Evolutionary conservation across 768 basidiomycete species (phyloP).

Genomic region (Tephrocybe rancida): DNA sequence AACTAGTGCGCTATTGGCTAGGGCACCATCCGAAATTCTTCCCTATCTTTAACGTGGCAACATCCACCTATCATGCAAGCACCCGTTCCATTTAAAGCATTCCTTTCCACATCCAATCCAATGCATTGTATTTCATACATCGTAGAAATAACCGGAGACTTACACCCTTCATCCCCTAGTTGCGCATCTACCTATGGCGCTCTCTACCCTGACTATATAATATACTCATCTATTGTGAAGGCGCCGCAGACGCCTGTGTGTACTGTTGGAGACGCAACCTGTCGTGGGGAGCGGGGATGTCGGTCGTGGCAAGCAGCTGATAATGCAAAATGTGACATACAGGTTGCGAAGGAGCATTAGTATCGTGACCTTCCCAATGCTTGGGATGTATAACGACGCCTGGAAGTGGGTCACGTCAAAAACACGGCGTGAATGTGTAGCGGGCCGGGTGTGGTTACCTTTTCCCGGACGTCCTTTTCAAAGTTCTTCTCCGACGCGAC

Average conservation of each 20-base stretch:
- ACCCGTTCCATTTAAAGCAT: constrained; percentile 1
- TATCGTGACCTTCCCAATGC: constrained; percentile 98
- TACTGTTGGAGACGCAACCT: constrained; percentile 64
- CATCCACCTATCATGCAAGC: constrained; percentile 5
- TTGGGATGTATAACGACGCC: constrained; percentile 94
- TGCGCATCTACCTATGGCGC: constrained; percentile 27
- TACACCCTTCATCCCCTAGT: constrained; percentile 21
- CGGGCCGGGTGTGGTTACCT: constrained; percentile 46
- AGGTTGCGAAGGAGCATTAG: constrained; percentile 96
- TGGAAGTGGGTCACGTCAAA: constrained; percentile 26
- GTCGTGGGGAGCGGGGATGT: constrained; percentile 5
- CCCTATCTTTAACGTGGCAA: not conserved
- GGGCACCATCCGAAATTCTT: not conserved
- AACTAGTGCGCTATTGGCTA: constrained; percentile 15
- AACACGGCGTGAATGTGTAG: not conserved
- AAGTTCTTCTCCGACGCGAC: constrained; percentile 97
- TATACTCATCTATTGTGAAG: constrained; percentile 32
- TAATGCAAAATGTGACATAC: constrained; percentile 45
- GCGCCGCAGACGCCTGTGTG: constrained; percentile 30
- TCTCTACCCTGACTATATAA: constrained; percentile 30
- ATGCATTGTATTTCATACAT: constrained; percentile 34
- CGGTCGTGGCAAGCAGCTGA: not conserved
- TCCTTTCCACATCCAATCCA: constrained; percentile 13
- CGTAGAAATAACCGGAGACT: constrained; percentile 26
- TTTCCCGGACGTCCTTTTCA: constrained; percentile 88